Evolutionary conservation across 768 basidiomycete species (phyloP).

Genomic region (Rhizopogon rudus): DNA sequence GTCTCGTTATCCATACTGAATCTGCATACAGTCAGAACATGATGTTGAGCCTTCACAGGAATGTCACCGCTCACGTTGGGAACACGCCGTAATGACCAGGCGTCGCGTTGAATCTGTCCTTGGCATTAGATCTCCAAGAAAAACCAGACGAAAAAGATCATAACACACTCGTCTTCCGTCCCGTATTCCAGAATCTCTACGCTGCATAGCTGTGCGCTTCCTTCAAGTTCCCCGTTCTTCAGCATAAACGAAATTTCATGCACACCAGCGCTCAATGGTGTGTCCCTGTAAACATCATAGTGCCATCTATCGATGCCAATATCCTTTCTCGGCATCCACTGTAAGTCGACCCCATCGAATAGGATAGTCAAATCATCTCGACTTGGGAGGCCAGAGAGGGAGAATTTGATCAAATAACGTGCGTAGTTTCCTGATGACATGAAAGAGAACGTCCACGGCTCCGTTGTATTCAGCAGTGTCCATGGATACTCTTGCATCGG

Average conservation of each 20-base stretch:
- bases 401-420: slow-evolving; percentile 61
- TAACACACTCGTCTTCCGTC: slow-evolving; percentile 48
- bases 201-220: slow-evolving; percentile 70
- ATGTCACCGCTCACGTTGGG: slow-evolving; percentile 53
- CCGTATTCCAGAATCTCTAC: slow-evolving; percentile 74
- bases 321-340: slow-evolving; percentile 44
- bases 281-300: slow-evolving; percentile 51
- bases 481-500: slow-evolving; percentile 73
- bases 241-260: slow-evolving; percentile 61
- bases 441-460: slow-evolving; percentile 58
- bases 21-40: slow-evolving; percentile 25
- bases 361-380: slow-evolving; percentile 48
- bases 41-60: background rate
- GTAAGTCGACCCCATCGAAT: slow-evolving; percentile 56
- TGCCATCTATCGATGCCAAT: slow-evolving; percentile 75
- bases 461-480: slow-evolving; percentile 59
- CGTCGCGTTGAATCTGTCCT: slow-evolving; percentile 50
- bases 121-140: background rate
- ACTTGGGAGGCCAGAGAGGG: slow-evolving; percentile 64
- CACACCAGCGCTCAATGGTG: slow-evolving; percentile 38
- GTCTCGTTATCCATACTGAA: slow-evolving; percentile 55
- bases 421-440: slow-evolving; percentile 59
- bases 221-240: slow-evolving; percentile 40
- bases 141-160: background rate
- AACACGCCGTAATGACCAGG: slow-evolving; percentile 62